These are phyloP conservation scores for Trametes coccinea DNA, from an alignment of 768 basidiomycete genomes.

Conservation along the genomic window DNA sequence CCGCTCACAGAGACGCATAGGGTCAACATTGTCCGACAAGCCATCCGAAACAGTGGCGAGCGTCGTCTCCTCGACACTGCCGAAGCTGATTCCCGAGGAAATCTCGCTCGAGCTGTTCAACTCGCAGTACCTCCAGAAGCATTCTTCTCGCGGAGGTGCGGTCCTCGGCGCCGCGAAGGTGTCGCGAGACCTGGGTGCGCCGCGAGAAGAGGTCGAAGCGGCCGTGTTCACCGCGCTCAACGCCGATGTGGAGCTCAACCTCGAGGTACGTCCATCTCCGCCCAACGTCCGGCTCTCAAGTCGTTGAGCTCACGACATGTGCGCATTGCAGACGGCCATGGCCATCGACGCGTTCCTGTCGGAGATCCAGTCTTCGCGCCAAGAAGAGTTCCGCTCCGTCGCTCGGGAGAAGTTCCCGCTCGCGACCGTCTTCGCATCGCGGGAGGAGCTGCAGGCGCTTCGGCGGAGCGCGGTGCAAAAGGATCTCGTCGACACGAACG, in stretches of 20 bases:
- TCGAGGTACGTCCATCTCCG: slow-evolving; percentile 43
- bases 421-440: slow-evolving; percentile 67
- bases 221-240: slow-evolving; percentile 51
- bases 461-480: slow-evolving; percentile 13
- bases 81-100: slow-evolving; percentile 55
- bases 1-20: slow-evolving; percentile 33
- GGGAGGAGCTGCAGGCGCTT: slow-evolving; percentile 49
- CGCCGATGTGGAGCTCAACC: slow-evolving; percentile 43
- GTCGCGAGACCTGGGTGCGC: slow-evolving; percentile 44
- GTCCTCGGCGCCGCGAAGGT: slow-evolving; percentile 68
- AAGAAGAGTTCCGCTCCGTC: slow-evolving; percentile 59
- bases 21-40: slow-evolving; percentile 44
- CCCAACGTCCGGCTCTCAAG: background rate
- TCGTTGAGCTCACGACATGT: background rate
- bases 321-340: slow-evolving; percentile 48
- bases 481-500: slow-evolving; percentile 3
- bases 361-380: slow-evolving; percentile 50
- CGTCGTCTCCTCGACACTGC: slow-evolving; percentile 48
- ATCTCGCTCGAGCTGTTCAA: slow-evolving; percentile 68
- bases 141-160: slow-evolving; percentile 50
- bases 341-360: slow-evolving; percentile 50
- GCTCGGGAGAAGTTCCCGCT: slow-evolving; percentile 56
- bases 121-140: slow-evolving; percentile 70
- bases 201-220: slow-evolving; percentile 61
- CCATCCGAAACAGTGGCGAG: slow-evolving; percentile 49